Evolutionary conservation across 2,329 filamentous ascomycete species (phyloP).

Genomic region (Amauroascus niger): DNA sequence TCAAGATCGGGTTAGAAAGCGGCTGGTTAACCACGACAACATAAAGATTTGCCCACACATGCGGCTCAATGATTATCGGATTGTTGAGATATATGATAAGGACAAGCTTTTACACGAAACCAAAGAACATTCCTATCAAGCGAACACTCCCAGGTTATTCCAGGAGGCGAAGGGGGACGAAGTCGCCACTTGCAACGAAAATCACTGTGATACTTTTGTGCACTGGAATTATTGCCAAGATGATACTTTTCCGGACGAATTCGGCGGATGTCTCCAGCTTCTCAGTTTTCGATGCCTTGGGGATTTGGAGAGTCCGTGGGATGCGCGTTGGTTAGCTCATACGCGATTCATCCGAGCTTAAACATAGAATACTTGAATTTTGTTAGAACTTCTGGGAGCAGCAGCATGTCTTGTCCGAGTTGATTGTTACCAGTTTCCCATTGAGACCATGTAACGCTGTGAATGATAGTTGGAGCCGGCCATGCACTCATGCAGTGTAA

Average conservation of each 20-base stretch:
- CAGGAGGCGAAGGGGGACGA: neutral
- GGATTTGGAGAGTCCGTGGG: neutral
- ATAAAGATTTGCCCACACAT: constrained; percentile 1
- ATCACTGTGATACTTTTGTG: neutral
- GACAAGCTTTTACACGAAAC: neutral
- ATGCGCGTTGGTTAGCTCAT: constrained; percentile 5
- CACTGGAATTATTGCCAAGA: neutral
- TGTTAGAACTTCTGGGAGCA: no score
- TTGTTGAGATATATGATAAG: neutral
- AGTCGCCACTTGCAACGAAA: neutral
- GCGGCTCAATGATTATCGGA: neutral
- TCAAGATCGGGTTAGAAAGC: neutral
- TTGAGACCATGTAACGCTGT: no score
- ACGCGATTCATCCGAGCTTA: neutral
- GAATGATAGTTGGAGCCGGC: no score
- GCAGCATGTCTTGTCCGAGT: no score
- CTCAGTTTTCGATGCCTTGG: constrained; percentile 3
- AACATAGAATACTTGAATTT: neutral
- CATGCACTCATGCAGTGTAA: no score
- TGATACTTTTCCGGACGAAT: neutral
- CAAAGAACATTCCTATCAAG: neutral
- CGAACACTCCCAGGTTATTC: neutral
- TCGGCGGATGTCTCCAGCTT: neutral
- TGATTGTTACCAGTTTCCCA: no score
- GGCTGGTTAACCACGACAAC: neutral